phyloP scores from a whole-genome alignment of 2,329 filamentous ascomycete species.

The Diaporthe citri region DNA sequence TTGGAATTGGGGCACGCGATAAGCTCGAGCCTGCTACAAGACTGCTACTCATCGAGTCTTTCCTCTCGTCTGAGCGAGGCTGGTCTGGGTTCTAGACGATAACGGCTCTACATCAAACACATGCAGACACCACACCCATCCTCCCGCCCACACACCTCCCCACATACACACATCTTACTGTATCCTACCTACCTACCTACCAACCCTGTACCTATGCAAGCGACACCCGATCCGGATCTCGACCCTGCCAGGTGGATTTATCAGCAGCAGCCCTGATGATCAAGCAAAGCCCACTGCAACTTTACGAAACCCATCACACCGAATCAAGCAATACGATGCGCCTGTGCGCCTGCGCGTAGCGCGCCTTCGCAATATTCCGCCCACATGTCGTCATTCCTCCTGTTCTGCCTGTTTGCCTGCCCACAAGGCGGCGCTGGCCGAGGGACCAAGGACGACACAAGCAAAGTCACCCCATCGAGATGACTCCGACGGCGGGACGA shows the following conservation, averaged over 20 bases:
- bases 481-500: background rate
- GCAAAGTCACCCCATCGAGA: constrained; percentile 17
- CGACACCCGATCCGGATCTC: constrained; percentile 19
- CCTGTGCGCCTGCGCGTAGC: background rate
- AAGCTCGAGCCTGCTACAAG: background rate
- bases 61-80: background rate
- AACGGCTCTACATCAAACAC: constrained; percentile 5
- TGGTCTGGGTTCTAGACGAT: background rate
- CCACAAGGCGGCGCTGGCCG: constrained; percentile 34
- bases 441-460: background rate
- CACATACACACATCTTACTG: background rate
- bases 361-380: constrained; percentile 34
- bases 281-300: background rate
- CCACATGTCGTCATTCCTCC: constrained; percentile 33
- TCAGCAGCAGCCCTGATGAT: constrained; percentile 32
- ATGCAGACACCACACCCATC: background rate
- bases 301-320: background rate
- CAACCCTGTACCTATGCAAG: constrained; percentile 17
- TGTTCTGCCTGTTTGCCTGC: constrained; percentile 3
- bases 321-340: constrained; percentile 9
- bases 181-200: too few relatives aligned
- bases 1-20: constrained; percentile 45
- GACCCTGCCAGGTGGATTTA: background rate
- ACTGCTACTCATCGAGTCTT: background rate
- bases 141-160: background rate